Evolutionary conservation across 1,139 yeast species (phyloP).

Genomic region (Yamadazyma atlantica): DNA sequence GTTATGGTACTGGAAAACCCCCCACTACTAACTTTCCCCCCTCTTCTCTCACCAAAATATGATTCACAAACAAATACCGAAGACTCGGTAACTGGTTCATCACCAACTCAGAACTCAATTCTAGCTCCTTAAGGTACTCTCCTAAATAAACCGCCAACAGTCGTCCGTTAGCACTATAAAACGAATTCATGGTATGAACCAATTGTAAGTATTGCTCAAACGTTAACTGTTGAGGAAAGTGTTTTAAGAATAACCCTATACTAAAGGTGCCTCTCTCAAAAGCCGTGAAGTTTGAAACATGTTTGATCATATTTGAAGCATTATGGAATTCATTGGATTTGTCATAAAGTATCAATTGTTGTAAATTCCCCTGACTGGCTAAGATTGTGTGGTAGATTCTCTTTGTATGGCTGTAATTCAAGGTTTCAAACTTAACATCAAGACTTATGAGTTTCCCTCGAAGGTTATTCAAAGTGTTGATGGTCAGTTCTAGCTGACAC

Average conservation of each 20-base stretch:
- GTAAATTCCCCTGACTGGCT: conserved; percentile 7
- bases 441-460: conserved; percentile 4
- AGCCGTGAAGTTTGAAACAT: conserved; percentile 3
- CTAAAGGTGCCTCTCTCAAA: conserved; percentile 11
- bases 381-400: conserved; percentile 6
- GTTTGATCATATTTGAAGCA: conserved; percentile 8
- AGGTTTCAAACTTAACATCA: conserved; percentile 12
- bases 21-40: neutral
- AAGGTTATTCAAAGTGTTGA: conserved; percentile 2
- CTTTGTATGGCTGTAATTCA: conserved; percentile 8
- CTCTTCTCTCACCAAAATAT: neutral
- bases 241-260: conserved; percentile 6
- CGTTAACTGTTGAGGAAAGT: neutral
- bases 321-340: conserved; percentile 13
- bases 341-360: conserved; percentile 11
- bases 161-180: conserved; percentile 4
- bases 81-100: neutral
- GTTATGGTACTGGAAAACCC: neutral
- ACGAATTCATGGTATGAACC: neutral
- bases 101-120: neutral
- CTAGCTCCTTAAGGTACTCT: neutral
- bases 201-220: neutral
- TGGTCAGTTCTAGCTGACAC: conserved; percentile 13
- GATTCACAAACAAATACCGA: neutral
- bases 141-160: neutral